These are phyloP conservation scores for Xylaria acuta DNA, from an alignment of 495 filamentous ascomycete genomes.

Conservation along the genomic window DNA sequence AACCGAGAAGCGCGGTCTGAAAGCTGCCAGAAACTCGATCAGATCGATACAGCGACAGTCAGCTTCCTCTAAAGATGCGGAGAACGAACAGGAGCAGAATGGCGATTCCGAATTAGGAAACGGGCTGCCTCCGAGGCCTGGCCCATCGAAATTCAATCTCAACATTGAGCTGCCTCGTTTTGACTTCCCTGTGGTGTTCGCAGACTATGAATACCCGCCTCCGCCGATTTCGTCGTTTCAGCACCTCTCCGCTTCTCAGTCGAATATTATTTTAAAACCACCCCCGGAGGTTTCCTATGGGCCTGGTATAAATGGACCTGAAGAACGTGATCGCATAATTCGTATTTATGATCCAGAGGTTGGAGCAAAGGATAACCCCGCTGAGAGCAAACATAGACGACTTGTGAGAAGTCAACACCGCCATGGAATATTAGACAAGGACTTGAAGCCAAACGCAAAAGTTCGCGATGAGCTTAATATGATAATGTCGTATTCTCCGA, in stretches of 20 bases:
- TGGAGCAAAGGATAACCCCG: constrained; percentile 85
- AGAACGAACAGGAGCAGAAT: constrained; percentile 48
- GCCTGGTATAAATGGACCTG: constrained; percentile 75
- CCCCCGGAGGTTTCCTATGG: constrained; percentile 83
- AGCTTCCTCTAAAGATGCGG: constrained; percentile 27
- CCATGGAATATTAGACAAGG: constrained; percentile 90
- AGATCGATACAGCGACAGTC: constrained; percentile 45
- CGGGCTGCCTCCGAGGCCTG: constrained; percentile 56
- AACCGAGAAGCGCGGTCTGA: constrained; percentile 74
- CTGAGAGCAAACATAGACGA: constrained; percentile 91
- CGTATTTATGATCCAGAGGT: constrained; percentile 94
- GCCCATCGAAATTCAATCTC: constrained; percentile 66
- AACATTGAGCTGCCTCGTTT: constrained; percentile 93
- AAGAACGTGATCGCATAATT: constrained; percentile 67
- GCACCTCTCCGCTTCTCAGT: constrained; percentile 65
- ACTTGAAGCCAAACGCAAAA: constrained; percentile 95
- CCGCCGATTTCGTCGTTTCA: constrained; percentile 77
- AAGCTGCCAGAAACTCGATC: constrained; percentile 53
- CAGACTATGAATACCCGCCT: constrained; percentile 88
- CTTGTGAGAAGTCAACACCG: constrained; percentile 86
- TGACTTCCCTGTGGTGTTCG: constrained; percentile 94
- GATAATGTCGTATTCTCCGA: constrained; percentile 92
- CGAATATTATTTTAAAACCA: constrained; percentile 73
- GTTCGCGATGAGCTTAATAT: constrained; percentile 90
- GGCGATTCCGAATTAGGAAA: constrained; percentile 43